Evolutionary conservation across 1,139 yeast species (phyloP), one percentile per base, ranked within the genome.

Genomic region (Blastobotrys buckinghamii): DNA sequence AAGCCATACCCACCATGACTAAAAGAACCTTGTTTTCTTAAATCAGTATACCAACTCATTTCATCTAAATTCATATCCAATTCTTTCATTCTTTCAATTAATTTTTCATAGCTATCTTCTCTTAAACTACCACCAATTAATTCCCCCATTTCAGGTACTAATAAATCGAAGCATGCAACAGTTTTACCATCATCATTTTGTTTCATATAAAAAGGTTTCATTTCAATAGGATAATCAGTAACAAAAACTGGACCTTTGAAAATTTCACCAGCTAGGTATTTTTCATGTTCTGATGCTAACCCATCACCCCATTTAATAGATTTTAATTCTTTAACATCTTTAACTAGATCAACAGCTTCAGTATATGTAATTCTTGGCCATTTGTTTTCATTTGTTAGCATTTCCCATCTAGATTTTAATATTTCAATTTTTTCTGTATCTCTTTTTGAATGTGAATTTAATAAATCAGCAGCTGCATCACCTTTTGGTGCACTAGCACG

Each of bases 1-100:
- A 94, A 73, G 0, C 99, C 99, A 67, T 85, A 94, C 0, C 99
- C 99, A 41, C 98, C 98, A 63, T 90, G 97, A 0, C 97, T 96
- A 33, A 83, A 82, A 6, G 85, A 72, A 0, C 97, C 98, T 56
- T 85, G 82, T 54, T 72, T 71, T 51, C 98, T 73, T 9, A 85
- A 72, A 2, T 81, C 76, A 29, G 84, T 60, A 63, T 90, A 94
- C 99, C 99, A 94, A 30, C 77, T 72, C 67, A 90, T 68, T 13
- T 82, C 82, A 1, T 70, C 73, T 6, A 62, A 44, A 6, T 68
- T 55, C 61, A 81, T 78, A 1, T 69, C 70, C 6, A 50, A 43
- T 1, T 33, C 32, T 12, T 62, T 56, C 70, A 90, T 81, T 49
- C 79, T 82, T 1, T 54, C 52, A 2, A 72, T 58, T 16, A 92